phyloP scores from a whole-genome alignment of 2,329 filamentous ascomycete genomes.

The Cercospora beticola region DNA sequence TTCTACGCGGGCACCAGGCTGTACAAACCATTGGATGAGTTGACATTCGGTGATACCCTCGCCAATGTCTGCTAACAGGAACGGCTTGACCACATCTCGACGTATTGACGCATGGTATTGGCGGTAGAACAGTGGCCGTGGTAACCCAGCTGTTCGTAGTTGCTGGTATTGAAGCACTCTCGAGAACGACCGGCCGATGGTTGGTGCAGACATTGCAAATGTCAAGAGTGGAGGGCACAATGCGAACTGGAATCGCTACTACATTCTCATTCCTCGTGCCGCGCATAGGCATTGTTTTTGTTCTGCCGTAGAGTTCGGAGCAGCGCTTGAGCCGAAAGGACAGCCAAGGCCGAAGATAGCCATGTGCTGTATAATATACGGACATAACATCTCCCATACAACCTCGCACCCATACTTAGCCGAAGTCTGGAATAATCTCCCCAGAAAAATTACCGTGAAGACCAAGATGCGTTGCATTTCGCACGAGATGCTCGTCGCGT shows the following conservation, averaged over 20 bases:
- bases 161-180: constrained; percentile 17
- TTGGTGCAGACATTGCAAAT: constrained; percentile 3
- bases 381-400: neutral
- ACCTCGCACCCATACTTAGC: neutral
- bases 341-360: constrained; percentile 7
- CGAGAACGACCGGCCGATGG: constrained; percentile 8
- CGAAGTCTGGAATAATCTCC: neutral
- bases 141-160: constrained; percentile 9
- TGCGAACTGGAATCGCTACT: neutral
- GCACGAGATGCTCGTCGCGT: neutral
- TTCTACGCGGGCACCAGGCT: constrained; percentile 90
- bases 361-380: neutral
- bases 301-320: neutral
- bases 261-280: neutral
- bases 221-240: neutral
- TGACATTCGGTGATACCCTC: constrained; percentile 98
- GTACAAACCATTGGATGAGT: constrained; percentile 99
- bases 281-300: constrained; percentile 6
- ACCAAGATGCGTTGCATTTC: neutral
- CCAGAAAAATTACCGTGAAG: neutral
- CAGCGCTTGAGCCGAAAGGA: constrained; percentile 2
- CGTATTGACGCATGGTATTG: constrained; percentile 33
- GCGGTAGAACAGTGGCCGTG: constrained; percentile 26
- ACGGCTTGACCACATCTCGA: constrained; percentile 66
- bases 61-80: constrained; percentile 80